Conservation (phyloP, 2,329 filamentous ascomycete genomes). For the Leptographium galeiforme region DNA sequence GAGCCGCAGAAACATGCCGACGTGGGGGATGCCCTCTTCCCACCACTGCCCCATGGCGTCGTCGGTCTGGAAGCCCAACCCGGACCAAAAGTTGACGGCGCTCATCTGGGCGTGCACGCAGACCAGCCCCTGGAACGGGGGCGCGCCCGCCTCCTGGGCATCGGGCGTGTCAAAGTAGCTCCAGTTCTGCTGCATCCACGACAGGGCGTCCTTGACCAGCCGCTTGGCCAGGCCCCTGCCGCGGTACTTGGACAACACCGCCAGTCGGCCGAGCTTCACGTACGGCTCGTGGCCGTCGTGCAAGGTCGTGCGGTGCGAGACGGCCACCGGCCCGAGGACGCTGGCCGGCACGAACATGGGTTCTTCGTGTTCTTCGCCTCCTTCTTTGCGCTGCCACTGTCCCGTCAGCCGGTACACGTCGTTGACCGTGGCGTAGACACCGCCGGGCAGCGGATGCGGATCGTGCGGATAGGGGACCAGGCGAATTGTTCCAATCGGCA, state of each 20-base stretch:
- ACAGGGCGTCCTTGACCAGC: conserved; percentile 52
- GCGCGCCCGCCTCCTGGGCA: conserved; percentile 25
- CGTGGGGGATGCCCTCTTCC: conserved; percentile 74
- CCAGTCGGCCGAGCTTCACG: conserved; percentile 68
- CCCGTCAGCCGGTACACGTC: conserved; percentile 15
- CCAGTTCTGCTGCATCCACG: conserved; percentile 53
- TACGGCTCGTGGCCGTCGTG: conserved; percentile 59
- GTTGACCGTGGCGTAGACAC: conserved; percentile 27
- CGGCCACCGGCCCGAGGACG: background rate
- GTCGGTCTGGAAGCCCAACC: conserved; percentile 62
- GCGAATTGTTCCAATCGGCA: conserved; percentile 62
- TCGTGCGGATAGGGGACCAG: conserved; percentile 70
- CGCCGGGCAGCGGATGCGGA: conserved; percentile 43
- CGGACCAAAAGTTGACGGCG: conserved; percentile 52
- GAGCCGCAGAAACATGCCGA: conserved; percentile 59
- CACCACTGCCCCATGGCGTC: conserved; percentile 62
- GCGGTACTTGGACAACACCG: conserved; percentile 53
- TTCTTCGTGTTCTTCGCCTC: conserved; percentile 11
- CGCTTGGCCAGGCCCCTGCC: conserved; percentile 49
- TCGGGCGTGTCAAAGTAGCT: conserved; percentile 38
- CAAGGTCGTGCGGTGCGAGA: conserved; percentile 13
- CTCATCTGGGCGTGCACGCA: conserved; percentile 66
- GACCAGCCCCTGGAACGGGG: conserved; percentile 58
- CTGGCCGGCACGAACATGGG: conserved; percentile 13
- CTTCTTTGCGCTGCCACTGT: background rate